A percentile compares a stretch with the other conserved stretches of the same genome.
phyloP scores from a whole-genome alignment of 257 asterid genomes.

The Fraxinus quadrangulata region DNA sequence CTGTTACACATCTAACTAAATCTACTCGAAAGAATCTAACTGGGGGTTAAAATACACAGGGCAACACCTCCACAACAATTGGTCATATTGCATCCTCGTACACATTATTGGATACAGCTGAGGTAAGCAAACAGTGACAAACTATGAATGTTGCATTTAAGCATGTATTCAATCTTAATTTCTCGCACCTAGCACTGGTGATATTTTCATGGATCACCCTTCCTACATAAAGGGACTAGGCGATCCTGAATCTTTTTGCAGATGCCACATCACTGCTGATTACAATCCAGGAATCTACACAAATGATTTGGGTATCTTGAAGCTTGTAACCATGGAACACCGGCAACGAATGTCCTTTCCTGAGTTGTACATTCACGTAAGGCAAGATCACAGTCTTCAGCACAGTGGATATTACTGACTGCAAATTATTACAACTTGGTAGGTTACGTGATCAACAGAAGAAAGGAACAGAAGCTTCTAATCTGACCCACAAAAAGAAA shows the following conservation, averaged over 20 bases:
- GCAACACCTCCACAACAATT: background rate
- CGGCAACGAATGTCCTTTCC: conserved; percentile 63
- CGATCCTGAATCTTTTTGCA: conserved; percentile 19
- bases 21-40: background rate
- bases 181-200: background rate
- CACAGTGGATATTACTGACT: conserved; percentile 58
- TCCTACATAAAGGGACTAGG: background rate
- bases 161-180: background rate
- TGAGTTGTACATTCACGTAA: conserved; percentile 58
- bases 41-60: background rate
- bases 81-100: background rate
- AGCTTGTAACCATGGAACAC: conserved; percentile 66
- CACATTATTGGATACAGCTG: background rate
- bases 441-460: too few relatives aligned
- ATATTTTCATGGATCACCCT: background rate
- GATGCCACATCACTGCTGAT: conserved; percentile 60
- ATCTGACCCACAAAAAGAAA: background rate
- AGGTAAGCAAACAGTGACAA: background rate
- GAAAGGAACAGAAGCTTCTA: background rate
- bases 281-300: conserved; percentile 54
- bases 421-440: conserved; percentile 23
- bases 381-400: conserved; percentile 77
- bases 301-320: conserved; percentile 52
- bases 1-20: background rate
- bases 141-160: background rate